A percentile compares a stretch with the other conserved stretches of the same genome.
Conservation (phyloP, 768 basidiomycete species). For the Vishniacozyma victoriae region DNA sequence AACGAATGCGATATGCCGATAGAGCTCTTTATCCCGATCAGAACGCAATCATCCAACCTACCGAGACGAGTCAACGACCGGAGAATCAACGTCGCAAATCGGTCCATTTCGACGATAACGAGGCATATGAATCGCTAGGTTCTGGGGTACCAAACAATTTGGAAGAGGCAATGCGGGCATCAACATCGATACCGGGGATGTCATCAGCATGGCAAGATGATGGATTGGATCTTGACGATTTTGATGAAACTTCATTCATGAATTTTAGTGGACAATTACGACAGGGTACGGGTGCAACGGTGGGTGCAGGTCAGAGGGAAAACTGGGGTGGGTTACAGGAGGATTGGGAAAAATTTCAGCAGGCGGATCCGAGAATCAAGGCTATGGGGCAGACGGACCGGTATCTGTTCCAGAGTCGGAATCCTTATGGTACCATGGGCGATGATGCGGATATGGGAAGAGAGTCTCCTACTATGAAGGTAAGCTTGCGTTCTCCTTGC, state of each 20-base stretch:
- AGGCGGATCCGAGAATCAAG: background rate
- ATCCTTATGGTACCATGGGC: constrained; percentile 29
- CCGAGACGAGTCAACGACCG: background rate
- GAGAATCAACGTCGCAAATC: constrained; percentile 14
- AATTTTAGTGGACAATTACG: constrained; percentile 24
- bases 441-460: constrained; percentile 2
- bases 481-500: background rate
- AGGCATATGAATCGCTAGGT: background rate
- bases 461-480: constrained; percentile 13
- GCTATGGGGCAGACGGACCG: constrained; percentile 12
- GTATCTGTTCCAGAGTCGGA: constrained; percentile 42
- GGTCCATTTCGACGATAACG: constrained; percentile 27
- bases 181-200: constrained; percentile 21
- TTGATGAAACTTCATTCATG: constrained; percentile 32
- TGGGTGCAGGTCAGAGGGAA: constrained; percentile 18
- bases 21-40: constrained; percentile 18
- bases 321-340: constrained; percentile 33
- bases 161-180: constrained; percentile 21
- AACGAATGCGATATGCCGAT: no score
- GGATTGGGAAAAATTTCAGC: constrained; percentile 28
- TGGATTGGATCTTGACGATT: constrained; percentile 12
- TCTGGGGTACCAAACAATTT: constrained; percentile 23
- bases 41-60: constrained; percentile 23
- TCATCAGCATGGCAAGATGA: constrained; percentile 20
- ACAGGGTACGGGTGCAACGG: background rate